Base-by-base conservation (phyloP, 1,139 yeast genomes). In the Blastobotrys indianensis region DNA sequence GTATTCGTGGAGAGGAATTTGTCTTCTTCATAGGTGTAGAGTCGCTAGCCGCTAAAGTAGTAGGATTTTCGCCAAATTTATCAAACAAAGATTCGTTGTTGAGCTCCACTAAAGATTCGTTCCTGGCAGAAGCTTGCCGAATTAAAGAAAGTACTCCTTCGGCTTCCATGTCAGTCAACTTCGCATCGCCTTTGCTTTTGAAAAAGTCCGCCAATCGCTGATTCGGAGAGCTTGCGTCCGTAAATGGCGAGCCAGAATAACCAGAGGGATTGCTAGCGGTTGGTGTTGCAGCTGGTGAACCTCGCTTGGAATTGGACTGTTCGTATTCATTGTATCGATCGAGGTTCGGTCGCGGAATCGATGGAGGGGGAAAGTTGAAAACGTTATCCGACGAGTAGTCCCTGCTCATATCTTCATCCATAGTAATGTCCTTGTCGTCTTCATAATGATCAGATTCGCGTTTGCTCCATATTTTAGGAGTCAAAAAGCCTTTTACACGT, bases 91-190 rank as follows among this genome's bases (percentile, higher is more conserved):
- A 20, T 20, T 20, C 25, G 11, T 41, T 35, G 6, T 7, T 20
- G 7, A 47, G 20, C 8, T 51, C 51, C 3, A 48, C 42, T 37
- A 54, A 37, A 2, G 54, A 51, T 44, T 61, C 62, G 44, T 63
- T 62, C 12, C 72, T 65, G 46, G 67, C 69, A 50, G 57, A 62
- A 5, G 68, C 68, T 51, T 65, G 68, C 16, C 58, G 52, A 45
- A 73, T 70, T 23, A 81, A 58, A 1, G 94, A 77, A 58, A 85
- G 65, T 0, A 88, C 95, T 3, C 96, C 96, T 59, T 83, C 94
- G 53, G 82, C 76, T 63, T 90, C 97, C 41, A 87, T 72, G 13
- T 82, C 88, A 9, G 81, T 74, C 50, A 88, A 69, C 8, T 94
- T 90, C 13, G 68, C 67, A 50, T 80, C 77, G n/a, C 96, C 96